Evolutionary conservation across 768 basidiomycete genomes (phyloP).

Genomic region (Astraeus odoratus): DNA sequence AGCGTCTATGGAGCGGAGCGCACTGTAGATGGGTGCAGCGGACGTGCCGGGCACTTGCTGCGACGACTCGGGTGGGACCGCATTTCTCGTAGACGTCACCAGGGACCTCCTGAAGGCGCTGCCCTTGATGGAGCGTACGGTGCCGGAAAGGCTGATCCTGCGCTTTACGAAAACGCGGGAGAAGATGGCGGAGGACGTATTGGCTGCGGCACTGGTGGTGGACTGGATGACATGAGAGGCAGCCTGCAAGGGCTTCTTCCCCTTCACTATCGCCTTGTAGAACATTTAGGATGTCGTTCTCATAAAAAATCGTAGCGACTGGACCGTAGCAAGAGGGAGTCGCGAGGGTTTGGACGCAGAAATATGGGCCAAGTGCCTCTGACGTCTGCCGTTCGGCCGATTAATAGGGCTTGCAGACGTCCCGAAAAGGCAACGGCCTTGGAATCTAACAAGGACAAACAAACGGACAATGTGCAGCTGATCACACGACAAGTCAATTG

Average conservation of each 20-base stretch:
- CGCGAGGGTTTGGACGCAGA: background rate
- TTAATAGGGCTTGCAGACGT: slow-evolving; percentile 2
- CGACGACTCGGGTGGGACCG: slow-evolving; percentile 35
- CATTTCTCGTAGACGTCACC: slow-evolving; percentile 13
- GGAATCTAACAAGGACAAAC: slow-evolving; percentile 21
- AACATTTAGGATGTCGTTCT: slow-evolving; percentile 18
- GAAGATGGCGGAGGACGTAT: slow-evolving; percentile 26
- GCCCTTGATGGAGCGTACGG: slow-evolving; percentile 22
- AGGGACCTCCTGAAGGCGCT: slow-evolving; percentile 20
- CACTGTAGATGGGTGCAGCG: slow-evolving; percentile 45
- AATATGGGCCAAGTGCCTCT: background rate
- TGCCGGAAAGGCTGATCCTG: slow-evolving; percentile 26
- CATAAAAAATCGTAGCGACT: slow-evolving; percentile 13
- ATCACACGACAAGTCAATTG: background rate
- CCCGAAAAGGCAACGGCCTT: slow-evolving; percentile 16
- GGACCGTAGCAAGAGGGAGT: slow-evolving; percentile 5
- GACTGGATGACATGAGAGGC: slow-evolving; percentile 35
- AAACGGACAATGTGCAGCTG: slow-evolving; percentile 3
- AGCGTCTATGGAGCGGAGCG: background rate
- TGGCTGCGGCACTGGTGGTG: slow-evolving; percentile 23
- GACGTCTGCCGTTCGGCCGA: background rate
- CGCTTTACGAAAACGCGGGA: slow-evolving; percentile 27
- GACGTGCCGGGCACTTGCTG: slow-evolving; percentile 34
- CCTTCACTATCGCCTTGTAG: slow-evolving; percentile 31
- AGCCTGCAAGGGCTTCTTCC: slow-evolving; percentile 49